Base-by-base conservation (phyloP, 2,329 filamentous ascomycete species). In the Cercospora canescens region DNA sequence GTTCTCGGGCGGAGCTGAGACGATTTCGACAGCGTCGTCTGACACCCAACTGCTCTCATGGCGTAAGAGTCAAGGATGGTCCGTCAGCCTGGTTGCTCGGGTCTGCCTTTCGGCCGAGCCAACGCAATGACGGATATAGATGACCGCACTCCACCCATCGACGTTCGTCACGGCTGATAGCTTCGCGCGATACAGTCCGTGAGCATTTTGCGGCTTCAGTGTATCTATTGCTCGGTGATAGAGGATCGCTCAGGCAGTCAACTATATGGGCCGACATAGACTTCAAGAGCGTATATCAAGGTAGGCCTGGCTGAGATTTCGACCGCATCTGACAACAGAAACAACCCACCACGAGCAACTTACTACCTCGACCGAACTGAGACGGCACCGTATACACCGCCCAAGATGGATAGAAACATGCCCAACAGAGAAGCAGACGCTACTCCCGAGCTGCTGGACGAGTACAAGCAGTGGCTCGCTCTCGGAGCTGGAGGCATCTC, bases 391-490 rank as follows among this genome's bases (percentile, higher is more conserved):
- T 28, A 2, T 6, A 6, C 24, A 48, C 14, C 34, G 14, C 16
- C 8, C 4, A 14, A 16, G 14, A 41, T 34, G 32, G 21, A 26
- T 14, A 16, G 1, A 24, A 18, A 55, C 12, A 39, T 54, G 45
- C 21, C 30, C 2, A 54, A 14, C 32, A 28, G 30, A 12, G 32
- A 62, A 37, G 45, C 45, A 55, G 59, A 62, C 35, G 59, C 59
- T n/a, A 54, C 28, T 8, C 57, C 63, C 9, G 63, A 26, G 18
- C 58, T 65, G 4, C 35, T 61, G 12, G 50, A 65, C 8, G 58
- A 65, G 37, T 66, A 66, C 41, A 35, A 28, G 14, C 54, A 66
- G 39, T 66, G 60, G 64, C 54, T 37, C 30, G 60, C 64, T n/a
- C 41, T 66, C n/a, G 64, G 64, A n/a, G n/a, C 41, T 12, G 64